Evolutionary conservation across 371 early-diverging fungal species (phyloP), one percentile per base, ranked within the genome.

Genomic region (Mucor saturninus): DNA sequence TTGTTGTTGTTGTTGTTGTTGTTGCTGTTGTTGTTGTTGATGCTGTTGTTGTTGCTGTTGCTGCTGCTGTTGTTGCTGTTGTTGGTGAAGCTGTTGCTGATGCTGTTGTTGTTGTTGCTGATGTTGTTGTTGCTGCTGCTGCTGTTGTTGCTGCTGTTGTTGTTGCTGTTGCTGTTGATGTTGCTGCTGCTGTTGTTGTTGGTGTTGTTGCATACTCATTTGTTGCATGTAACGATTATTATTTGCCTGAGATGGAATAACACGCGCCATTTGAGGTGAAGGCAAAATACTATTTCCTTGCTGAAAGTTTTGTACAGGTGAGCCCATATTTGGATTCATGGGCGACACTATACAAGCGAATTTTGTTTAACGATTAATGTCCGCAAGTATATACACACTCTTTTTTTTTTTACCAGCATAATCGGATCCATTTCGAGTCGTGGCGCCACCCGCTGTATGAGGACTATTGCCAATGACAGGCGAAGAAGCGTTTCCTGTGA

Each of bases 171-270:
- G 45, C 30, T 55, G 59, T 54, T 62, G 60, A 2, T 39, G 54
- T 40, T 49, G 37, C 4, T 64, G 60, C 14, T 61, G 64, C n/a
- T 65, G 67, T 40, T 68, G 61, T 59, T 66, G 66, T 32, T 67
- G 69, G n/a, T 64, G 68, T 8, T 52, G 62, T 32, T 61, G 61
- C 14, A 61, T 51, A 9, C 15, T 64, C 54, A 64, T 62, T 26
- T 71, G 69, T 51, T 73, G 74, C 71, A 75, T 71, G 40, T 64
- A 78, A 5, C 72, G 68, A 56, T 69, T 73, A 32, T 59, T 67
- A 9, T 46, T 46, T 21, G 75, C 66, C 53, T 78, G 79, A 14
- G 79, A 75, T 15, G 79, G 73, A 30, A 78, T 78, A 13, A 75
- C 71, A 26, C 78, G 73, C 15, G 64, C 59, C 75, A 72, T 74